Evolutionary conservation across 2,329 filamentous ascomycete species (phyloP).

Genomic region (Lachnellula willkommii): DNA sequence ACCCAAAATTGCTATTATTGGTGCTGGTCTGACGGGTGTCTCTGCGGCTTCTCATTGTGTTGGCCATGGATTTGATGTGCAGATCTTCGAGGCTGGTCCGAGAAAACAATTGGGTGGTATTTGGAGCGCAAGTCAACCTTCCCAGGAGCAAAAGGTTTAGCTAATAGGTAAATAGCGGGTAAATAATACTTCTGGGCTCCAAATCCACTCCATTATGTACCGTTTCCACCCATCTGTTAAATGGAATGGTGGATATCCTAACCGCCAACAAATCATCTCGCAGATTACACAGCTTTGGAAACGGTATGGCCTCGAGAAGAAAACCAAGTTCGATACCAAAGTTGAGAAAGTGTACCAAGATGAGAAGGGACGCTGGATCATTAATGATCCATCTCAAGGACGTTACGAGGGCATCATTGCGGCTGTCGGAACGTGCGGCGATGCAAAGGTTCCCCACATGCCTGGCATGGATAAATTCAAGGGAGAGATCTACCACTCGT

Average conservation of each 20-base stretch:
- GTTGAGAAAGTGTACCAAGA: conserved; percentile 68
- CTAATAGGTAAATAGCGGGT: conserved; percentile 49
- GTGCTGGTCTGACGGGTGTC: conserved; percentile 67
- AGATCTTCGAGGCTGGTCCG: conserved; percentile 68
- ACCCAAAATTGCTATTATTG: conserved; percentile 64
- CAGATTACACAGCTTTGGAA: conserved; percentile 71
- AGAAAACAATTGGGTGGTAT: conserved; percentile 68
- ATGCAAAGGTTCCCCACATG: conserved; percentile 66
- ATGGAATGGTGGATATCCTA: conserved; percentile 72
- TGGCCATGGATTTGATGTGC: conserved; percentile 78
- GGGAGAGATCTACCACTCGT: conserved; percentile 70
- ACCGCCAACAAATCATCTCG: conserved; percentile 67
- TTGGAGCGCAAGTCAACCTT: conserved; percentile 57
- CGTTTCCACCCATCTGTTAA: conserved; percentile 76
- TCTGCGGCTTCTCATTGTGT: conserved; percentile 77
- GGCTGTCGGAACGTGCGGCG: conserved; percentile 75
- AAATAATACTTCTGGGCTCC: conserved; percentile 75
- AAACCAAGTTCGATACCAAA: conserved; percentile 65
- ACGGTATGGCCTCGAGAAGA: conserved; percentile 63
- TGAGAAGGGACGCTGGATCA: conserved; percentile 64
- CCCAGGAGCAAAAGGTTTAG: neutral
- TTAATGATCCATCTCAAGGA: conserved; percentile 67
- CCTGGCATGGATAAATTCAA: conserved; percentile 67
- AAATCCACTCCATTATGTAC: conserved; percentile 85
- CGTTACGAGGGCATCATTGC: conserved; percentile 74